Evolutionary conservation across 176 grass and related monocot species (phyloP), one percentile per base, ranked within the genome.

Genomic region (Panicum miliaceum): DNA sequence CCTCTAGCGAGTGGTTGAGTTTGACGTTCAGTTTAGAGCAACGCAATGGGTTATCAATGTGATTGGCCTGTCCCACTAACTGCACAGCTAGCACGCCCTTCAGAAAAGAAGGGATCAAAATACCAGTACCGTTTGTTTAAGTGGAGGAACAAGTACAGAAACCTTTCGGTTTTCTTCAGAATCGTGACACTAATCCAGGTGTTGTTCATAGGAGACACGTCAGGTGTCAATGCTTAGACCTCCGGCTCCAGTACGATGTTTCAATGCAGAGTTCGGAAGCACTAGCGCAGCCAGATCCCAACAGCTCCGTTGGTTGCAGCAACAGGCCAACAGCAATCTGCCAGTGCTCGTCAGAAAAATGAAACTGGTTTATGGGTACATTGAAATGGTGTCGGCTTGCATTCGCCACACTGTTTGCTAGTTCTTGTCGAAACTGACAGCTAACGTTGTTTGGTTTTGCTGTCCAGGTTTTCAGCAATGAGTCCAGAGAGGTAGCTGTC

Each of bases 1-100:
- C 59, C 77, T 79, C 60, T 51, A 80, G 77, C 40, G 76, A 66
- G 29, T 80, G 29, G 78, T 66, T 67, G 62, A 22, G 20, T 37
- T 80, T 37, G 32, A 48, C 75, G 35, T 51, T 64, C 50, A 35
- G 60, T 64, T 79, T 64, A 64, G 56, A 25, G 26, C 15, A 22
- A 8, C 27, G 10, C 3, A n/a, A 13, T 14, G 59, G n/a, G 11
- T 34, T 48, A 19, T 47, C 76, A 62, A 20, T 45, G 41, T 64
- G 25, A 35, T 65, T 76, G 74, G 20, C 19, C 20, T 76, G 50
- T 76, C 51, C 19, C 73, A 56, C 34, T 57, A 76, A 38, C 74
- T 59, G 35, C 32, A 76, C 13, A 76, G 52, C 20, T 7, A 76
- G 41, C 53, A 40, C n/a, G 5, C 36, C 22, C 20, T 76, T n/a